Conservation (phyloP, 148 eudicot genomes). For the Spergularia marina region DNA sequence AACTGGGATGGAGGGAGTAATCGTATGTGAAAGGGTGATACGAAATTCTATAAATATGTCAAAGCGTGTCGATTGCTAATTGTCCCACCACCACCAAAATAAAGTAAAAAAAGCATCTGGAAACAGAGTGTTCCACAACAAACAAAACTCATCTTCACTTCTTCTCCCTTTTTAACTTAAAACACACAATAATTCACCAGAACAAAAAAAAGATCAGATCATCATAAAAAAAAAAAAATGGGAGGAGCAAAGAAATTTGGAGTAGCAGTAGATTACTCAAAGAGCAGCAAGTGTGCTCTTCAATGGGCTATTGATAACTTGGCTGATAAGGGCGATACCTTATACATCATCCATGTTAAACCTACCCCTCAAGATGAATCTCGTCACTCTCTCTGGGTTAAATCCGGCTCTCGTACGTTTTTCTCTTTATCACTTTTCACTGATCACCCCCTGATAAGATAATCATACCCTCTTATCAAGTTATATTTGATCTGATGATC, state of each 20-base stretch:
- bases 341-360: constrained; percentile 63
- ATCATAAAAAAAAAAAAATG: constrained; percentile 16
- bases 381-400: constrained; percentile 52
- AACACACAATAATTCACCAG: too few species aligned
- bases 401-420: constrained; percentile 72
- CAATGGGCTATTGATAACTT: constrained; percentile 83
- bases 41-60: too few species aligned
- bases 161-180: too few species aligned
- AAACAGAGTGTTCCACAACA: too few species aligned
- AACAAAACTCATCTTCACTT: too few species aligned
- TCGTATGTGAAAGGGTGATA: too few species aligned
- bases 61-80: too few species aligned
- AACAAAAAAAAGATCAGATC: too few species aligned
- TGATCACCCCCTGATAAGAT: background rate
- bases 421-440: background rate
- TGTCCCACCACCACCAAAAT: too few species aligned
- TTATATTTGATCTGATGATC: constrained; percentile 1
- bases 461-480: background rate
- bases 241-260: constrained; percentile 26
- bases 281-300: constrained; percentile 78
- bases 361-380: constrained; percentile 46
- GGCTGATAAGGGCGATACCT: constrained; percentile 66
- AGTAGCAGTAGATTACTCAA: constrained; percentile 36
- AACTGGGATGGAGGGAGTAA: too few species aligned
- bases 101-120: too few species aligned